Evolutionary conservation across 2,329 filamentous ascomycete genomes (phyloP).

Genomic region (Pochonia chlamydosporia): DNA sequence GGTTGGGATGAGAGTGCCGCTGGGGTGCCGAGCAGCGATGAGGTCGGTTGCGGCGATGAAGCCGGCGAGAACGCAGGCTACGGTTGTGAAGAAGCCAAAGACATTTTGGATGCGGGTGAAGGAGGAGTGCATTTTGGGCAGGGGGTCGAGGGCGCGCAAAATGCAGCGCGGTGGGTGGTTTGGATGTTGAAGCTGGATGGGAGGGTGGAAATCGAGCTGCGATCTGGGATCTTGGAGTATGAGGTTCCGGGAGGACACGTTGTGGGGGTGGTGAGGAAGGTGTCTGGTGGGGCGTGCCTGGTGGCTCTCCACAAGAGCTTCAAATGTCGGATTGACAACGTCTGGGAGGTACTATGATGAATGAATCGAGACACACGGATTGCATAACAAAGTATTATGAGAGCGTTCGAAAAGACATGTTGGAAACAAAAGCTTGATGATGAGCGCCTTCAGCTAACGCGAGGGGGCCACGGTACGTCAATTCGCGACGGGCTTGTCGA

Average conservation of each 20-base stretch:
- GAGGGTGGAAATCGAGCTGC: not conserved
- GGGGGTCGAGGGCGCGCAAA: slow-evolving; percentile 13
- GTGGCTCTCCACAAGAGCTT: no score
- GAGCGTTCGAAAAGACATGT: no score
- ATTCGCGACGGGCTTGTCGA: no score
- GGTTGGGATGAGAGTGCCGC: slow-evolving; percentile 53
- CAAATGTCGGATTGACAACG: no score
- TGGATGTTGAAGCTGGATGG: slow-evolving; percentile 1
- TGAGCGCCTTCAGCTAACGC: no score
- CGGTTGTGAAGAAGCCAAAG: slow-evolving; percentile 97
- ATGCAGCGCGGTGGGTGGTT: slow-evolving; percentile 4
- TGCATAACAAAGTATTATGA: no score
- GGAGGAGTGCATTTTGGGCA: slow-evolving; percentile 79
- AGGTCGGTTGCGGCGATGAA: slow-evolving; percentile 79
- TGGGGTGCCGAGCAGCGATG: slow-evolving; percentile 61
- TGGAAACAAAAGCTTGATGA: no score
- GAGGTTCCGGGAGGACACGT: slow-evolving; percentile 12
- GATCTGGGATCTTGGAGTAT: no score
- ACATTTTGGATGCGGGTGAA: slow-evolving; percentile 82
- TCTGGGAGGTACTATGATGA: no score
- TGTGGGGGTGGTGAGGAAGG: not conserved
- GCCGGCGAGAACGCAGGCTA: slow-evolving; percentile 73
- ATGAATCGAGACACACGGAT: no score
- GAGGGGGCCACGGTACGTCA: no score
- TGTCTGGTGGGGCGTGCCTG: no score